Base-by-base conservation (phyloP, 257 asterid species). In the Nicotiana tabacum region DNA sequence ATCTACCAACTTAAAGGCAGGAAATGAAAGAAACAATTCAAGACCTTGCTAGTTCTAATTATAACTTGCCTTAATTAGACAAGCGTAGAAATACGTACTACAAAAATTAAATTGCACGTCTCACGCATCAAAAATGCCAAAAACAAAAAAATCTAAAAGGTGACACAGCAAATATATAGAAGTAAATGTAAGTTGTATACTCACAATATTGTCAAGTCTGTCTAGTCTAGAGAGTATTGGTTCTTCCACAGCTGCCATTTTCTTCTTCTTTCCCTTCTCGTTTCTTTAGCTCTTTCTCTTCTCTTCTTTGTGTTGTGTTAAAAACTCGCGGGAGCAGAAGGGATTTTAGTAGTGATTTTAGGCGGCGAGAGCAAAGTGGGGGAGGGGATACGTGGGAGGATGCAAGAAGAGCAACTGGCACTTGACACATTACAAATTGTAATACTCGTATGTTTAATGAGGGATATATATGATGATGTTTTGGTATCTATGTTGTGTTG, bases 171-270 rank as follows among this genome's bases (percentile, higher is more conserved):
- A 66, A 8, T 29, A 24, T 9, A 60, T 16, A 33, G 1, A 0
- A 27, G 9, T 33, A 17, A 70, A 3, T 39, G 27, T 3, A 17
- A 3, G 6, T 5, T 37, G 43, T 30, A 24, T 24, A 84, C 89
- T 85, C 78, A 92, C 97, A 21, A 91, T 87, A 83, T 83, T 77
- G 66, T 91, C 97, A 21, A 93, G 91, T 1, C 93, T 92, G 80
- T 88, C 89, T 68, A 93, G 85, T 67, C 97, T 87, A 18, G 91
- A 84, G 86, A 92, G 90, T 11, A 93, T 83, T n/a, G 97, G 97
- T 87, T 90, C 93, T 87, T 90, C 92, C 2, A 81, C 68, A 27
- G 55, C 69, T 3, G 92, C 66, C 91, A 85, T 83, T 35, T 69
- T 68, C 57, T 13, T 60, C 18, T 4, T n/a, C 12, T 6, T 77